phyloP scores from a whole-genome alignment of 2,329 filamentous ascomycete genomes.

The Fusarium sublunatum region DNA sequence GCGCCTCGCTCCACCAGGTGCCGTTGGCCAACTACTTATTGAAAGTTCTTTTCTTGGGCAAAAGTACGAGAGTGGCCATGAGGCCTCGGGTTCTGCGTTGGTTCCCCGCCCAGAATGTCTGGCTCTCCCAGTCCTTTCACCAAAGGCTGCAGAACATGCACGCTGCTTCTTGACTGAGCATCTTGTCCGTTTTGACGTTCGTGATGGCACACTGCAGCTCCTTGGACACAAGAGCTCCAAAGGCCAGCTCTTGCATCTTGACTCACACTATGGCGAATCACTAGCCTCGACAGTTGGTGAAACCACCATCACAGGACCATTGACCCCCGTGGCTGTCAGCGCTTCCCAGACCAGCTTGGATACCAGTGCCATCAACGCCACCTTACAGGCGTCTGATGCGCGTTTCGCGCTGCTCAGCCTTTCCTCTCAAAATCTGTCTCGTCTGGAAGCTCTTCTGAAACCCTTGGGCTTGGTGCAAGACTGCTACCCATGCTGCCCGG shows the following conservation, averaged over 20 bases:
- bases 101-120: neutral
- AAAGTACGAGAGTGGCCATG: neutral
- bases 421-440: neutral
- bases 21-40: constrained; percentile 16
- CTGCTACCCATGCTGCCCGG: constrained; percentile 17
- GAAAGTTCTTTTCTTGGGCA: constrained; percentile 10
- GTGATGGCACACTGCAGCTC: neutral
- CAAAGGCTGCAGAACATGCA: neutral
- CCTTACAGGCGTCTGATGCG: neutral
- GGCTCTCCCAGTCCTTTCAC: neutral
- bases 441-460: neutral
- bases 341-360: neutral
- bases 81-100: neutral
- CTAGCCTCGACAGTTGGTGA: neutral
- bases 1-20: constrained; percentile 19
- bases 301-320: neutral
- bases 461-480: constrained; percentile 2
- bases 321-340: neutral
- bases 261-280: neutral
- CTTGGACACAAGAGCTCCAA: neutral
- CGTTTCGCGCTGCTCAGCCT: constrained; percentile 1
- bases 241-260: neutral
- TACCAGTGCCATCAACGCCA: neutral
- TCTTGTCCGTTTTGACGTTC: neutral
- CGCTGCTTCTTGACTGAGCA: neutral